A percentile compares a stretch with the other conserved stretches of the same genome.
Evolutionary conservation across 495 filamentous ascomycete genomes (phyloP).

Genomic region (Penicillium fimorum): DNA sequence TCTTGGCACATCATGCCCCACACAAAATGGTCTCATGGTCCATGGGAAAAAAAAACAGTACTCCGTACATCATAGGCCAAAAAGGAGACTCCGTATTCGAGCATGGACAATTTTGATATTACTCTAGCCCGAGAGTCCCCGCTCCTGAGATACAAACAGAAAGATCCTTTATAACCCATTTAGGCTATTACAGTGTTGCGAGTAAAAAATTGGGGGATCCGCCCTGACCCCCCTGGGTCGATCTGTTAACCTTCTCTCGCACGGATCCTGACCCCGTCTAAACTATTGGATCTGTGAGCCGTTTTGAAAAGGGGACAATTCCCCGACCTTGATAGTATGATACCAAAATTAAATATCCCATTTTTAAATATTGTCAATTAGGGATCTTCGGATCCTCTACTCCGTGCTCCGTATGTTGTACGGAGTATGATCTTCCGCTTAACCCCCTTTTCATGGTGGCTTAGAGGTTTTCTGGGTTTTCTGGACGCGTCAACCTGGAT

Average conservation of each 20-base stretch:
- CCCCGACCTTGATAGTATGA: constrained; percentile 10
- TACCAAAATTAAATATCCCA: background rate
- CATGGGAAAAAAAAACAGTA: background rate
- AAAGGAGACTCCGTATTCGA: background rate
- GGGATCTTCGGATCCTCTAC: constrained; percentile 22
- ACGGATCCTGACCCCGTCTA: constrained; percentile 26
- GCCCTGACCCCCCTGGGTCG: constrained; percentile 25
- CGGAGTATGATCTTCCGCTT: constrained; percentile 3
- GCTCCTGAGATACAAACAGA: background rate
- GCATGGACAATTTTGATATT: constrained; percentile 11
- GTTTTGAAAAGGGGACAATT: background rate
- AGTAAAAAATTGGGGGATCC: constrained; percentile 15
- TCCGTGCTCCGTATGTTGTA: background rate
- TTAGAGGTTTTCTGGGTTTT: background rate
- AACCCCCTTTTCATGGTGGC: background rate
- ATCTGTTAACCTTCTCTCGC: constrained; percentile 25
- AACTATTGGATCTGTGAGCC: constrained; percentile 35
- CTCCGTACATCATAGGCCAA: background rate
- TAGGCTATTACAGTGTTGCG: background rate
- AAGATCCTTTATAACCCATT: background rate
- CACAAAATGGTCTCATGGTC: constrained; percentile 3
- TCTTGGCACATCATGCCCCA: constrained; percentile 9
- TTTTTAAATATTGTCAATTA: constrained; percentile 1
- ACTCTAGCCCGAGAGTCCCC: constrained; percentile 16
- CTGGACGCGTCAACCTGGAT: constrained; percentile 11